Conservation (phyloP, 345 rosid genomes). For the Hibiscus trionum region DNA sequence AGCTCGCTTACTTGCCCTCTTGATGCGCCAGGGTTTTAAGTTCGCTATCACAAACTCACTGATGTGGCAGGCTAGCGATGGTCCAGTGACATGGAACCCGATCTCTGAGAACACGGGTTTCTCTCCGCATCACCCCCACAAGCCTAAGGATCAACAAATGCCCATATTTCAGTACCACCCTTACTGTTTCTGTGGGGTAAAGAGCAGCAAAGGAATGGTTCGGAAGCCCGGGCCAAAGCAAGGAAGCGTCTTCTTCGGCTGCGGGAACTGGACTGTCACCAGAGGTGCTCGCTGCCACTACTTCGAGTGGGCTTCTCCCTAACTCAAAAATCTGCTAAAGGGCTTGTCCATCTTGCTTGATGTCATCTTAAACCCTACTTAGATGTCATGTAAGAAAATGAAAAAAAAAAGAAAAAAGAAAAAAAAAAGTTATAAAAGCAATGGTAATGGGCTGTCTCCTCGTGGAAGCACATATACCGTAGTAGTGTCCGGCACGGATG, state of each 20-base stretch:
- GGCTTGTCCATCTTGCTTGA: background rate
- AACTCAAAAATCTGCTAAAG: background rate
- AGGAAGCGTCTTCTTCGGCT: background rate
- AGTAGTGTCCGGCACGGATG: background rate
- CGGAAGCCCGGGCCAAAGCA: background rate
- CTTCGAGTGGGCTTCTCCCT: background rate
- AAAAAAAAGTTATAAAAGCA: background rate
- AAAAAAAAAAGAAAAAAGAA: background rate
- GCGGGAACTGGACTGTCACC: background rate
- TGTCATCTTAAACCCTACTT: background rate
- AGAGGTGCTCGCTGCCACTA: background rate
- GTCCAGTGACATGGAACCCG: slow-evolving; percentile 16
- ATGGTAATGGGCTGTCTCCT: slow-evolving; percentile 15
- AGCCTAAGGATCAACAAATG: slow-evolving; percentile 17
- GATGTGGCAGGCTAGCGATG: slow-evolving; percentile 27
- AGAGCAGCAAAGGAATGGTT: slow-evolving; percentile 11
- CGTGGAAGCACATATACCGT: slow-evolving; percentile 8
- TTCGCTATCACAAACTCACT: slow-evolving; percentile 41
- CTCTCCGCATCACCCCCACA: slow-evolving; percentile 16
- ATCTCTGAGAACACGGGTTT: slow-evolving; percentile 13
- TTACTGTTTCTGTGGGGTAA: slow-evolving; percentile 40
- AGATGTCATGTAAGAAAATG: background rate
- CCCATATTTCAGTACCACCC: slow-evolving; percentile 26
- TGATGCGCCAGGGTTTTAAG: slow-evolving; percentile 39
- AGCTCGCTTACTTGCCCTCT: slow-evolving; percentile 36